A percentile compares a stretch with the other conserved stretches of the same genome.
phyloP scores from a whole-genome alignment of 441 rosid genomes.

The Eruca vesicaria region DNA sequence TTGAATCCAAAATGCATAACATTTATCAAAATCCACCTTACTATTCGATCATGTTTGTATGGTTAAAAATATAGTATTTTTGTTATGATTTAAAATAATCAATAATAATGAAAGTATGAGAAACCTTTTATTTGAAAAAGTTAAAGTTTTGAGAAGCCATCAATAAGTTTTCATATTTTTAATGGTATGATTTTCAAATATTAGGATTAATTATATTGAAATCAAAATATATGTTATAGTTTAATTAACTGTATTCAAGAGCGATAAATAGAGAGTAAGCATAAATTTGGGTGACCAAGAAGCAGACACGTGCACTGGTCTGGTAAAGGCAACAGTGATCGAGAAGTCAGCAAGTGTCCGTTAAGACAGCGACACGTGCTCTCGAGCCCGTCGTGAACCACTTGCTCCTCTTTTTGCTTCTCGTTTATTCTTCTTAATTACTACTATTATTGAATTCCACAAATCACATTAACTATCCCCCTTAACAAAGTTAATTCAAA shows the following conservation, averaged over 20 bases:
- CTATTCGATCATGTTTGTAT: too few relatives aligned
- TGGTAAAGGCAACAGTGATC: slow-evolving; percentile 41
- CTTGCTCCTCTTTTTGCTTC: slow-evolving; percentile 22
- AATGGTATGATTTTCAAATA: too few relatives aligned
- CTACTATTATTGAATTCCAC: slow-evolving; percentile 22
- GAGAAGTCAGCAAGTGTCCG: slow-evolving; percentile 41
- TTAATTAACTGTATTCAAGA: neutral
- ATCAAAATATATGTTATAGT: too few relatives aligned
- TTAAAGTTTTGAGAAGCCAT: too few relatives aligned
- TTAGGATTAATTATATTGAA: too few relatives aligned
- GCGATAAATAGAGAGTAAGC: slow-evolving; percentile 13
- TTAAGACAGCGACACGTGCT: slow-evolving; percentile 45
- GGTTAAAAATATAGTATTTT: too few relatives aligned
- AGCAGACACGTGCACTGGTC: slow-evolving; percentile 43
- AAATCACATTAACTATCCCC: slow-evolving; percentile 19
- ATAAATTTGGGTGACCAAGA: slow-evolving; percentile 39
- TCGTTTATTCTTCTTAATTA: slow-evolving; percentile 14
- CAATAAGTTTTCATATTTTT: too few relatives aligned
- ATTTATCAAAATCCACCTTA: too few relatives aligned
- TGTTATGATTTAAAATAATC: too few relatives aligned
- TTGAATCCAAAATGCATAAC: too few relatives aligned
- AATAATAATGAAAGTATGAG: too few relatives aligned
- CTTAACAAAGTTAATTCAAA: slow-evolving; percentile 12
- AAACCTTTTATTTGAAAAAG: too few relatives aligned
- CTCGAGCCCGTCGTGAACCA: slow-evolving; percentile 39